Evolutionary conservation across 179 eudicot genomes (phyloP).

Genomic region (Gypsophila paniculata): DNA sequence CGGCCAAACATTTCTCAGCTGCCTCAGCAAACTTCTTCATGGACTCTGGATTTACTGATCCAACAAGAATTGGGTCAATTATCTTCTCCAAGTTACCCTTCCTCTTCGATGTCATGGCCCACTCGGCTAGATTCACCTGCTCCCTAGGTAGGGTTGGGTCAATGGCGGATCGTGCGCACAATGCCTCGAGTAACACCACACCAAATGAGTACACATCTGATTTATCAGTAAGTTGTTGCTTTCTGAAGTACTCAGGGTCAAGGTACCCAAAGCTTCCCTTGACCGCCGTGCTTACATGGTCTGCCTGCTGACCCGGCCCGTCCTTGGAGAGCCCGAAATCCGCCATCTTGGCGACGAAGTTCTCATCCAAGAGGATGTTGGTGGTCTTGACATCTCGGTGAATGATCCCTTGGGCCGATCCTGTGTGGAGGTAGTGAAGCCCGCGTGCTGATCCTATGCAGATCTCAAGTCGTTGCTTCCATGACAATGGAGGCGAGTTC

Average conservation of each 20-base stretch:
- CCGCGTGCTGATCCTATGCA: conserved; percentile 89
- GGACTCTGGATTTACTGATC: conserved; percentile 57
- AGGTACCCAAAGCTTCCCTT: conserved; percentile 78
- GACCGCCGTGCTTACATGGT: conserved; percentile 79
- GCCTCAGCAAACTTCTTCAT: conserved; percentile 82
- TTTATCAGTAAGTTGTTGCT: conserved; percentile 71
- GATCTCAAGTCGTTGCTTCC: conserved; percentile 80
- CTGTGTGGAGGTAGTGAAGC: conserved; percentile 88
- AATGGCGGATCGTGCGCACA: conserved; percentile 76
- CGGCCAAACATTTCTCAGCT: conserved; percentile 85
- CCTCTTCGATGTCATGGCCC: conserved; percentile 82
- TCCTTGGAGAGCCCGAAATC: conserved; percentile 87
- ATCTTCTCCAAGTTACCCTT: conserved; percentile 71
- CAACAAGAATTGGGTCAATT: conserved; percentile 52
- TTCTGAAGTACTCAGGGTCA: conserved; percentile 75
- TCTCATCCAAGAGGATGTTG: conserved; percentile 71
- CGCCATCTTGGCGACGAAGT: conserved; percentile 77
- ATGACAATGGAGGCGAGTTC: conserved; percentile 46
- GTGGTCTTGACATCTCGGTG: conserved; percentile 89
- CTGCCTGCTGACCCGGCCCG: conserved; percentile 43
- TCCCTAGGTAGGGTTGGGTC: conserved; percentile 66
- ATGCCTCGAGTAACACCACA: conserved; percentile 64
- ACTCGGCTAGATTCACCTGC: conserved; percentile 90
- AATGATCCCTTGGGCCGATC: conserved; percentile 75
- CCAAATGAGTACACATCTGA: conserved; percentile 82